A percentile compares a stretch with the other conserved stretches of the same genome.
Conservation (phyloP, 257 asterid species). For the Fraxinus americana region DNA sequence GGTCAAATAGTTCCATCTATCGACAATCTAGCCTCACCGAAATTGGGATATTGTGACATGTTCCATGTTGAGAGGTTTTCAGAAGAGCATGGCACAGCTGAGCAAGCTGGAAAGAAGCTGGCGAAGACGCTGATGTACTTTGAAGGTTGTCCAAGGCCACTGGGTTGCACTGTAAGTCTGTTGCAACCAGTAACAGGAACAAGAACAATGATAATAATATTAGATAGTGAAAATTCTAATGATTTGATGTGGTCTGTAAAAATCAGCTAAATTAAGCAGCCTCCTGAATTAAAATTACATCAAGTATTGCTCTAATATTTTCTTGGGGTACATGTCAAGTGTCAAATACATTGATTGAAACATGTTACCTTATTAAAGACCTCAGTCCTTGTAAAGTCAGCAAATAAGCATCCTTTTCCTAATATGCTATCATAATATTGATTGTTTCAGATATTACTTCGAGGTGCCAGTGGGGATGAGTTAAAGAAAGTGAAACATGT, state of each 20-base stretch:
- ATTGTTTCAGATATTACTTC: constrained; percentile 75
- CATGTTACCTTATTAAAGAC: not conserved
- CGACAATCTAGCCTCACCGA: constrained; percentile 78
- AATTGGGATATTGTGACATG: constrained; percentile 78
- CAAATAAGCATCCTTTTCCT: constrained; percentile 15
- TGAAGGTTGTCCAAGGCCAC: constrained; percentile 97
- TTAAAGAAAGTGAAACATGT: constrained; percentile 95
- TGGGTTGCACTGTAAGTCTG: constrained; percentile 88
- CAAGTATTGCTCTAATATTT: constrained; percentile 7
- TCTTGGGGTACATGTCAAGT: not conserved
- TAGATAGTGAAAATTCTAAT: constrained; percentile 15
- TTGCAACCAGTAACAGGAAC: constrained; percentile 18
- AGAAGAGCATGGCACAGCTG: constrained; percentile 82
- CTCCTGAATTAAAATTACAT: not conserved
- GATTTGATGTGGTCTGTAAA: not conserved
- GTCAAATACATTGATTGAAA: constrained; percentile 7
- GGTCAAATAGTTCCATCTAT: constrained; percentile 87
- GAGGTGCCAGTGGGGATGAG: constrained; percentile 89
- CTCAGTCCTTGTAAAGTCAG: constrained; percentile 6
- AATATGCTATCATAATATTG: constrained; percentile 24
- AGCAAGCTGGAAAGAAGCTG: constrained; percentile 68
- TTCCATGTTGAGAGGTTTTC: constrained; percentile 71
- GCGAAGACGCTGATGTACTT: constrained; percentile 92
- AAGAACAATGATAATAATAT: constrained; percentile 19
- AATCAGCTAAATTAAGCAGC: not conserved